A percentile compares a stretch with the other conserved stretches of the same genome.
Evolutionary conservation across 1,284 basidiomycete genomes (phyloP).

Genomic region (Ganoderma lingzhi): DNA sequence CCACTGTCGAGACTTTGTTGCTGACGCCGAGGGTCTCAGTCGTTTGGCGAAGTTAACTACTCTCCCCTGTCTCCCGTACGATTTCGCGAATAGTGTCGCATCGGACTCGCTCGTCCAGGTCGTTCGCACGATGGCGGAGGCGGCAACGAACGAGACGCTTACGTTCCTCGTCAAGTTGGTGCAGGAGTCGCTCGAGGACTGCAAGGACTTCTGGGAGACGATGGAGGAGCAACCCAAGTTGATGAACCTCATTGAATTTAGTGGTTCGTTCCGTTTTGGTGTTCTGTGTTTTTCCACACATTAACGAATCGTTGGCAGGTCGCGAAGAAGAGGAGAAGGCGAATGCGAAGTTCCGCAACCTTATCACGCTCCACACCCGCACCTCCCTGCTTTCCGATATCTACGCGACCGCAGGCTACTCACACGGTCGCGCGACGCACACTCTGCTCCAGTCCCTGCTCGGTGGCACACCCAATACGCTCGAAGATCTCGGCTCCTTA

Average conservation of each 20-base stretch:
- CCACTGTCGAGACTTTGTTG: constrained; percentile 93
- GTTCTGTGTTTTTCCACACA: neutral
- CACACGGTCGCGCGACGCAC: constrained; percentile 83
- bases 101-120: constrained; percentile 90
- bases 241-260: constrained; percentile 63
- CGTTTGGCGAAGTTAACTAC: constrained; percentile 81
- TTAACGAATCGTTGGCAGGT: constrained; percentile 31
- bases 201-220: constrained; percentile 76
- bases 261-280: constrained; percentile 45
- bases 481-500: constrained; percentile 81
- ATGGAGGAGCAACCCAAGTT: constrained; percentile 65
- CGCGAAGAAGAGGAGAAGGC: constrained; percentile 58
- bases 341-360: constrained; percentile 77
- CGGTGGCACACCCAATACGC: constrained; percentile 67
- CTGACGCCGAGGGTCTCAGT: constrained; percentile 77
- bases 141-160: constrained; percentile 82
- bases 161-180: constrained; percentile 78
- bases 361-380: constrained; percentile 84
- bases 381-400: constrained; percentile 89
- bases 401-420: constrained; percentile 86
- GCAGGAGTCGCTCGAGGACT: constrained; percentile 74
- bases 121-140: constrained; percentile 89
- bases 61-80: constrained; percentile 89
- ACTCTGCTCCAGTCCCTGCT: constrained; percentile 82
- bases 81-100: constrained; percentile 85